A percentile compares a stretch with the other conserved stretches of the same genome.
Evolutionary conservation across 108 stramenopile species (phyloP).

Genomic region (Skeletonema marinoi): DNA sequence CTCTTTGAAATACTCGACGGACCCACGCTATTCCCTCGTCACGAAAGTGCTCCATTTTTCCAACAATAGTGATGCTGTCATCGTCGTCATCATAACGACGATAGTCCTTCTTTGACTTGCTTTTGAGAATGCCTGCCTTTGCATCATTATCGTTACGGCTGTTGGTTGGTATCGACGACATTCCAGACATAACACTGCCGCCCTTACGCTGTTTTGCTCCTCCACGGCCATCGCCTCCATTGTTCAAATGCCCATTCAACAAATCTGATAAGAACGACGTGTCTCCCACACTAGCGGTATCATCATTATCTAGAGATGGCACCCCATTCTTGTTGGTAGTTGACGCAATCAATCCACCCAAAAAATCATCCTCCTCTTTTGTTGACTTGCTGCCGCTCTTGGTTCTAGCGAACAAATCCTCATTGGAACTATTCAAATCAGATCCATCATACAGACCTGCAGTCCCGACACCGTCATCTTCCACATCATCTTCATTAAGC

Average conservation of each 20-base stretch:
- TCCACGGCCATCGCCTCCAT: background rate
- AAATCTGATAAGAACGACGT: constrained; percentile 30
- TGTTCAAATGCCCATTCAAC: constrained; percentile 4
- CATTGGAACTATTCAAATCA: background rate
- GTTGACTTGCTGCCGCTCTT: background rate
- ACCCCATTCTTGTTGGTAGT: background rate
- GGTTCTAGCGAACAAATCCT: background rate
- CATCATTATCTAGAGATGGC: background rate
- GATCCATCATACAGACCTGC: background rate
- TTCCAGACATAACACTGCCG: background rate
- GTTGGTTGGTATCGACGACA: background rate
- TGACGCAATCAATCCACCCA: constrained; percentile 8
- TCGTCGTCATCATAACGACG: background rate
- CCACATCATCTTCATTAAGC: constrained; percentile 13
- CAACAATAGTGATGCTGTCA: background rate
- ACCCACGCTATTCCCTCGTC: background rate
- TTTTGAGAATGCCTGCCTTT: background rate
- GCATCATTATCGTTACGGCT: background rate
- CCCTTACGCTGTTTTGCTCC: constrained; percentile 26
- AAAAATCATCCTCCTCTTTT: background rate
- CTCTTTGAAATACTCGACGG: background rate
- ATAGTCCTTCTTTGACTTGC: background rate
- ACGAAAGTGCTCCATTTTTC: background rate
- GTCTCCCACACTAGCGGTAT: constrained; percentile 16
- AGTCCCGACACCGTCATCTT: background rate